Base-by-base conservation (phyloP, 2,329 filamentous ascomycete genomes). In the Fusarium secorum region DNA sequence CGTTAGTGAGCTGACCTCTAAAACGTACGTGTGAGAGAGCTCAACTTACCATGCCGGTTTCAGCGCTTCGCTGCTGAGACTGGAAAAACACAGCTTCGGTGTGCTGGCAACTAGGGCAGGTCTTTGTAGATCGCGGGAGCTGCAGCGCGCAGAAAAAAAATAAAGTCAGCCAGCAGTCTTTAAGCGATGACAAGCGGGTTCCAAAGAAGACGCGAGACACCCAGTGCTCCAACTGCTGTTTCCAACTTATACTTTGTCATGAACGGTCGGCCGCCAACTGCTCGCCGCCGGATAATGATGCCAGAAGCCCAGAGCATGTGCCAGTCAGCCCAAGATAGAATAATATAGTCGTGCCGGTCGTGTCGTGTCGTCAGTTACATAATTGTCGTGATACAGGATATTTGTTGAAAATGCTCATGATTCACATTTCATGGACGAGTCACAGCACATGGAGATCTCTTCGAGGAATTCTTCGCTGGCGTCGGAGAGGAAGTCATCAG, bases 81-180 rank as follows among this genome's bases (percentile, higher is more conserved):
- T 99, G 96, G 86, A 99, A 99, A 85, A 97, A 99, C 66, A 99
- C 97, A 48, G 95, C 94, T 83, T 98, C 95, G 75, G 90, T 89
- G 81, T 96, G 92, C 73, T 88, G 87, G 86, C 97, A 99, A 75
- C 86, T 88, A 56, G 94, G 94, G 84, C 96, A 99, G 66, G 88
- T 87, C 83, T 93, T 94, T 80, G 94, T 93, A 76, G 94, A 91
- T 77, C 95, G 91, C 72, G 96, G 96, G 81, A 98, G 93, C 95
- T 98, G 89, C 79, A 86, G 75, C 65, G 75, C 70, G 71, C 74
- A 74, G 76, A 70, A 78, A 71, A 78, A 78, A 78, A 74, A 74
- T 73, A 73, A 60, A 74, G 83, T 86, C 82, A 86, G 85, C 83
- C 78, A 81, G 75, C 78, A 76, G 70, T 72, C 75, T 74, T 68